Percentiles rank a stretch among this genome's conserved stretches.
phyloP scores from a whole-genome alignment of 305 asterid genomes.

The Solanum hybrid region DNA sequence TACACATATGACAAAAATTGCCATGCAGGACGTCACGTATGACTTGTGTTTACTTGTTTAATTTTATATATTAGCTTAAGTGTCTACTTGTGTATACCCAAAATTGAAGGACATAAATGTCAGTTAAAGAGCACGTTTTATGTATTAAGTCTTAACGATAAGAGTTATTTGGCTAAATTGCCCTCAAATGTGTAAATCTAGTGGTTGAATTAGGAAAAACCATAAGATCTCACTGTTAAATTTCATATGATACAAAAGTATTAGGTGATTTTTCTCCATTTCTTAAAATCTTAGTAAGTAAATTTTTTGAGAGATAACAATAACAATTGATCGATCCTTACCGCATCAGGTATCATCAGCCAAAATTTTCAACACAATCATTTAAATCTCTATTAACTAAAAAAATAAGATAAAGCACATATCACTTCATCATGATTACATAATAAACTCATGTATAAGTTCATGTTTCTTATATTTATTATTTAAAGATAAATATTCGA shows the following conservation, averaged over 20 bases:
- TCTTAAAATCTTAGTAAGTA: not conserved
- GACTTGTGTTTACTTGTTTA: not conserved
- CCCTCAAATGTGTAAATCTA: not conserved
- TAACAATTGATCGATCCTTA: not conserved
- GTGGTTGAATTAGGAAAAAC: fast-evolving
- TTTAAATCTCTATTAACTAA: not conserved
- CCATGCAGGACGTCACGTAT: fast-evolving
- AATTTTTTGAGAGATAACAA: not conserved
- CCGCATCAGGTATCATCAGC: not conserved
- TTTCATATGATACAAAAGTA: not conserved
- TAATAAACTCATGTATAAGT: not conserved
- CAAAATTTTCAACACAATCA: not conserved
- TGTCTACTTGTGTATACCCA: fast-evolving
- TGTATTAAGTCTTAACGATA: no score
- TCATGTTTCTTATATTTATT: fast-evolving
- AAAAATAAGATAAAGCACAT: not conserved
- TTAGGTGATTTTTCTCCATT: not conserved
- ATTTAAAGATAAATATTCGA: not conserved
- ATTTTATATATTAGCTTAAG: no score
- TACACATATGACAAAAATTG: not conserved
- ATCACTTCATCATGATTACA: not conserved
- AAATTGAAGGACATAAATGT: fast-evolving
- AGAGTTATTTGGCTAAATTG: not conserved
- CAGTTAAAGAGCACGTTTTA: no score
- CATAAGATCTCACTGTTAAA: not conserved